Evolutionary conservation across 192 early-diverging fungal genomes (phyloP), one percentile per base, ranked within the genome.

Genomic region (Lobulomyces angularis): DNA sequence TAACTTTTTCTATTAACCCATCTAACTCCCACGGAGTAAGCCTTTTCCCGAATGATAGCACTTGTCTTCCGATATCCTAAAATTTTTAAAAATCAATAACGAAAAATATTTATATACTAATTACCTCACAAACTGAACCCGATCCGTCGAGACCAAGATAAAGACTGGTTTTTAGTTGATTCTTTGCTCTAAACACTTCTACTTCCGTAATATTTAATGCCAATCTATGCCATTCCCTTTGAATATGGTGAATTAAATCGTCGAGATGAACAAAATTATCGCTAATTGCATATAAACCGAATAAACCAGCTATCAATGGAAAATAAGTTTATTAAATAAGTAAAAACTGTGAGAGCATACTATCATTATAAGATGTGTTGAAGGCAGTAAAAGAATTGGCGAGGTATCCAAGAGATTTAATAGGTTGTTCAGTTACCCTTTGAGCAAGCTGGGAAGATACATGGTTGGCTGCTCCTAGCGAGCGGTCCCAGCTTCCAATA

Each of bases 321-420:
- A n/a, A n/a, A n/a, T n/a, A n/a, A n/a, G n/a, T n/a, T n/a, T n/a
- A n/a, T n/a, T n/a, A n/a, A n/a, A n/a, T n/a, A n/a, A n/a, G n/a
- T n/a, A n/a, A n/a, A n/a, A n/a, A n/a, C n/a, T n/a, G n/a, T n/a
- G n/a, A n/a, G n/a, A n/a, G n/a, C n/a, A n/a, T n/a, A n/a, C n/a
- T 95, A 64, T 97, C 93, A 29, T 80, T 81, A 77, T 97, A 97
- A 12, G 89, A 90, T 19, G 93, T 96, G 74, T 97, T 95, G 77
- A 97, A 97, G 37, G 90, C 82, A 85, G 91, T 89, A 81, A 91
- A 97, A 37, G 87, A 91, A 71, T 91, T 97, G 56, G 90, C 93
- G 43, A 97, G 69, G 62, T 77, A 64, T 60, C 80, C 51, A 59
- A 81, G 64, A 48, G 76, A 65, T 41, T 86, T 68, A 34, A 82